A percentile compares a stretch with the other conserved stretches of the same genome.
Evolutionary conservation across 2,329 filamentous ascomycete genomes (phyloP).

Genomic region (Ustulina deusta): DNA sequence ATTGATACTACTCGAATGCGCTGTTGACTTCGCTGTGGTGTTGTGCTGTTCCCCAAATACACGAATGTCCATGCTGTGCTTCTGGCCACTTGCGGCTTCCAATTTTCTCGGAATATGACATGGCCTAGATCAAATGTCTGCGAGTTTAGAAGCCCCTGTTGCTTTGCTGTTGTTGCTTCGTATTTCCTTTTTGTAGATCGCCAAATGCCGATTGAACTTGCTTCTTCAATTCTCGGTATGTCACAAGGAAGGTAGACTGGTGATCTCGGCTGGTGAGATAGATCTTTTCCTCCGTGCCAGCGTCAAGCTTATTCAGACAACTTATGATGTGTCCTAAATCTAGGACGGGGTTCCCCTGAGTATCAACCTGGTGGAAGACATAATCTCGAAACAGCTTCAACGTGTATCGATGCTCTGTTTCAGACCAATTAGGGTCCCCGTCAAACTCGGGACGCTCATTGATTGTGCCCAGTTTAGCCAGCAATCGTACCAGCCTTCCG

Average conservation of each 20-base stretch:
- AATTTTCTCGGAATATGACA: background rate
- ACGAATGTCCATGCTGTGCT: background rate
- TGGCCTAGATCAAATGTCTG: background rate
- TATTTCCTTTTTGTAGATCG: slow-evolving; percentile 65
- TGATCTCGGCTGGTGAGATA: slow-evolving; percentile 90
- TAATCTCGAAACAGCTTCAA: slow-evolving; percentile 97
- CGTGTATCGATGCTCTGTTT: slow-evolving; percentile 91
- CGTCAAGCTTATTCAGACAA: slow-evolving; percentile 92
- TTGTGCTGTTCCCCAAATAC: slow-evolving; percentile 10
- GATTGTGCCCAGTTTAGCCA: slow-evolving; percentile 85
- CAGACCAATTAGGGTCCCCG: slow-evolving; percentile 83
- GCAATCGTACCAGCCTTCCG: slow-evolving; percentile 81
- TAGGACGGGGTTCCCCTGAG: slow-evolving; percentile 82
- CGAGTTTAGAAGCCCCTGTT: slow-evolving; percentile 40
- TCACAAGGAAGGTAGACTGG: slow-evolving; percentile 87
- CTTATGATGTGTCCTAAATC: slow-evolving; percentile 89
- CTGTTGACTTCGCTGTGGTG: slow-evolving; percentile 1
- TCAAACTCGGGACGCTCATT: slow-evolving; percentile 91
- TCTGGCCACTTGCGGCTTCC: background rate
- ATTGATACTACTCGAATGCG: slow-evolving; percentile 8
- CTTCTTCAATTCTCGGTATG: slow-evolving; percentile 87
- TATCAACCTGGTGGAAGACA: slow-evolving; percentile 95
- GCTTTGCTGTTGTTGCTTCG: slow-evolving; percentile 41
- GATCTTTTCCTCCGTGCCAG: slow-evolving; percentile 87
- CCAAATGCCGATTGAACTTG: slow-evolving; percentile 68